A percentile compares a stretch with the other conserved stretches of the same genome.
phyloP scores from a whole-genome alignment of 371 early-diverging fungal genomes.

The Entomophthora muscae region DNA sequence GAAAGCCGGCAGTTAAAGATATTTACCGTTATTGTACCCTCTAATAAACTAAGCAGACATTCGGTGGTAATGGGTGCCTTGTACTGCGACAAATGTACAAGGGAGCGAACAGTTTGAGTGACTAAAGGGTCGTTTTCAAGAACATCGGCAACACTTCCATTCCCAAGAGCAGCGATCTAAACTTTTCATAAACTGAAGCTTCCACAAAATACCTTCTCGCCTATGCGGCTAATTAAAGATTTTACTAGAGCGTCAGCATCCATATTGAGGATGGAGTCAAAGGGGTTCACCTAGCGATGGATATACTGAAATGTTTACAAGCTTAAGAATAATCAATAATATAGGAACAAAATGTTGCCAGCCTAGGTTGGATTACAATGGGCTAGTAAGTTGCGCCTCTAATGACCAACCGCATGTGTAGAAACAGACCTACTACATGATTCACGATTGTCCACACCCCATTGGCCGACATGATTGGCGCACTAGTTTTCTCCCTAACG shows the following conservation, averaged over 20 bases:
- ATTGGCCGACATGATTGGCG: no score
- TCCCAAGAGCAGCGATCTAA: constrained; percentile 22
- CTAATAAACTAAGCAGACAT: constrained; percentile 29
- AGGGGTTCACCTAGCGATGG: no score
- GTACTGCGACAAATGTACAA: constrained; percentile 45
- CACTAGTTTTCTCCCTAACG: no score
- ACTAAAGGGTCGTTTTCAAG: constrained; percentile 46
- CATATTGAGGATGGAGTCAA: no score
- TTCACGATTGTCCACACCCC: no score
- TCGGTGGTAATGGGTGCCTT: constrained; percentile 33
- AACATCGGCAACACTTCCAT: constrained; percentile 28
- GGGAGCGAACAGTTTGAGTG: constrained; percentile 40
- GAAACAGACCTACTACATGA: no score
- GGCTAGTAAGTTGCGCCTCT: no score
- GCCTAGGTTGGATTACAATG: no score
- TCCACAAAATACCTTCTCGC: constrained; percentile 20
- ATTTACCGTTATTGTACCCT: constrained; percentile 39
- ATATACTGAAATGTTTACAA: no score
- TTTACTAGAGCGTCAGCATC: constrained; percentile 17
- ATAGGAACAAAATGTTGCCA: no score
- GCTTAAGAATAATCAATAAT: no score
- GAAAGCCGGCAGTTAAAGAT: neutral
- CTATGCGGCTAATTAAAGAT: constrained; percentile 27
- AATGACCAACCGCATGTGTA: no score
- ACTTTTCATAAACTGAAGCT: neutral